phyloP scores from a whole-genome alignment of 176 grass and related monocot genomes.

The Musa schizocarpa region DNA sequence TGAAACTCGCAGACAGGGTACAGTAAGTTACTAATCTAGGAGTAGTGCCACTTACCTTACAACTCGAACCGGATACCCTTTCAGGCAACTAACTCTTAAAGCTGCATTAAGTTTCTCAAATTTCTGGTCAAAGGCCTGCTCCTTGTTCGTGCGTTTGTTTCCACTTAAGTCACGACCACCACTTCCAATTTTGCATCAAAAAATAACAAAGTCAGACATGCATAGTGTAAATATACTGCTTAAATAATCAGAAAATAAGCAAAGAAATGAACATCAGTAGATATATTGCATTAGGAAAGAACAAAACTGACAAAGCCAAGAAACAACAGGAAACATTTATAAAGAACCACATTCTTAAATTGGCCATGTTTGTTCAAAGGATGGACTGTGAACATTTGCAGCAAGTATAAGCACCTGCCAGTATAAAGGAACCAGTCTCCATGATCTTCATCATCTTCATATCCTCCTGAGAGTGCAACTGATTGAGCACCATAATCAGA shows the following conservation, averaged over 20 bases:
- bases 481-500: slow-evolving; percentile 70
- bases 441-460: slow-evolving; percentile 90
- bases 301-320: slow-evolving; percentile 17
- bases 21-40: no score
- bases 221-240: background rate
- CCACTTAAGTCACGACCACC: slow-evolving; percentile 89
- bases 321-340: background rate
- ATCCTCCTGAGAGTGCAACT: slow-evolving; percentile 85
- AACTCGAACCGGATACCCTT: slow-evolving; percentile 82
- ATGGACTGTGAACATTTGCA: background rate
- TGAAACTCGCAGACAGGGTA: no score
- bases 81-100: slow-evolving; percentile 74
- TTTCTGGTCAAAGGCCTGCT: slow-evolving; percentile 88
- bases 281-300: background rate
- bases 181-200: slow-evolving; percentile 20
- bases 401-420: slow-evolving; percentile 45
- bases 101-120: slow-evolving; percentile 89
- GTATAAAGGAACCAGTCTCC: slow-evolving; percentile 98
- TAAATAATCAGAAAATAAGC: background rate
- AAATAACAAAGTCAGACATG: background rate
- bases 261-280: background rate
- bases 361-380: background rate
- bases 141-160: slow-evolving; percentile 95
- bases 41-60: slow-evolving; percentile 38
- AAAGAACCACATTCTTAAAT: background rate